phyloP scores from a whole-genome alignment of 2,329 filamentous ascomycete species.

The Hortaea werneckii region DNA sequence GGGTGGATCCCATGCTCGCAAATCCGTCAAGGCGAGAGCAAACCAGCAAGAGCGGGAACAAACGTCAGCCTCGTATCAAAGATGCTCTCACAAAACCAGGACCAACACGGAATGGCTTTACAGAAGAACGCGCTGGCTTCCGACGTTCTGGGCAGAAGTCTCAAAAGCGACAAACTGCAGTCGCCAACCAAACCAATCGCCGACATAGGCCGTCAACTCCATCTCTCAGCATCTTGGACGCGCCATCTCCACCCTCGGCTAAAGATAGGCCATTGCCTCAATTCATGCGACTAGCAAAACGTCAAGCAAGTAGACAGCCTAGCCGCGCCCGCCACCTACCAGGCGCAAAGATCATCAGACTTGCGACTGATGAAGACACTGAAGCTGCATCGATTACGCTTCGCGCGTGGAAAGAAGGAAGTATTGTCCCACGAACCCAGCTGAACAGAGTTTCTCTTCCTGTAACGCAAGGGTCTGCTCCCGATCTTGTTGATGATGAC shows the following conservation, averaged over 20 bases:
- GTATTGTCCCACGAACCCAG: slow-evolving; percentile 3
- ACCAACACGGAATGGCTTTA: slow-evolving; percentile 6
- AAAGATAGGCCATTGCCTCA: slow-evolving; percentile 27
- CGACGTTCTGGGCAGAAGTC: background rate
- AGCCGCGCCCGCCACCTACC: slow-evolving; percentile 44
- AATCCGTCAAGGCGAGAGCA: slow-evolving; percentile 6
- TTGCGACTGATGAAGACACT: slow-evolving; percentile 42
- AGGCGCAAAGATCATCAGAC: slow-evolving; percentile 16
- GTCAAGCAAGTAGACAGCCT: slow-evolving; percentile 38
- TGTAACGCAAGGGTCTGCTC: no score
- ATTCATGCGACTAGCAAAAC: slow-evolving; percentile 47
- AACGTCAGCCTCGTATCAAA: slow-evolving; percentile 29
- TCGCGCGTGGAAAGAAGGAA: slow-evolving; percentile 41
- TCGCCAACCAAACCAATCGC: background rate
- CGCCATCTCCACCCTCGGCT: slow-evolving; percentile 21
- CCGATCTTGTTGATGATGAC: no score
- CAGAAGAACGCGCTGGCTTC: slow-evolving; percentile 12
- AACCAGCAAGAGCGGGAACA: slow-evolving; percentile 13
- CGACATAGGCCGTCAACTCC: slow-evolving; percentile 4
- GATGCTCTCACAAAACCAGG: slow-evolving; percentile 19
- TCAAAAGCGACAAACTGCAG: background rate
- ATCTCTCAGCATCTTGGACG: slow-evolving; percentile 43
- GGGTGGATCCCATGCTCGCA: slow-evolving; percentile 32
- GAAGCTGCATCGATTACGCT: slow-evolving; percentile 43
- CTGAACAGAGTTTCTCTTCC: no score